Percentiles rank a stretch among this genome's conserved stretches.
These are phyloP conservation scores for Carallia pectinifolia DNA, from an alignment of 345 rosid species.

Conservation along the genomic window DNA sequence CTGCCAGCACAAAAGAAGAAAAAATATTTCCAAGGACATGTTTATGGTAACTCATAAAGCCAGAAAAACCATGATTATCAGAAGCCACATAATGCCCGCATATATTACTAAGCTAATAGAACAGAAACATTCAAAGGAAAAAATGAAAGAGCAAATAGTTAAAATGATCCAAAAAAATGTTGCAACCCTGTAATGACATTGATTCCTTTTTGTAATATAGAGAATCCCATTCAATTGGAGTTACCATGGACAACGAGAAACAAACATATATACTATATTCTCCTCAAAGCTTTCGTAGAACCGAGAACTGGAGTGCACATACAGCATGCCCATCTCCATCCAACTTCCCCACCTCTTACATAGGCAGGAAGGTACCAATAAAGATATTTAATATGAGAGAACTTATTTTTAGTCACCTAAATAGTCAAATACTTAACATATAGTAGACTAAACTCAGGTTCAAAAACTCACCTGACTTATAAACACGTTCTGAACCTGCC, in stretches of 20 bases:
- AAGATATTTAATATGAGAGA: background rate
- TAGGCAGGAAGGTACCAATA: background rate
- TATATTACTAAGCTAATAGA: background rate
- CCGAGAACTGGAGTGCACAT: background rate
- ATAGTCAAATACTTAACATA: background rate
- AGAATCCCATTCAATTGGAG: background rate
- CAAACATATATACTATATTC: background rate
- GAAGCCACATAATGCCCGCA: background rate
- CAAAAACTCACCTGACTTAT: slow-evolving; percentile 28
- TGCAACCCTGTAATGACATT: background rate
- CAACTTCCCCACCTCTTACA: background rate
- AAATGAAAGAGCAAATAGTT: background rate
- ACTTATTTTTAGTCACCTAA: background rate
- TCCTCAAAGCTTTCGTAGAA: background rate
- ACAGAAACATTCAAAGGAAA: background rate
- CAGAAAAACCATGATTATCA: background rate
- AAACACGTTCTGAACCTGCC: slow-evolving; percentile 40
- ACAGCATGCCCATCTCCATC: background rate
- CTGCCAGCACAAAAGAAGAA: slow-evolving; percentile 12
- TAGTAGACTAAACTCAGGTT: background rate
- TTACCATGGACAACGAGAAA: background rate
- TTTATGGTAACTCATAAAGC: background rate
- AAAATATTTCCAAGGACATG: background rate
- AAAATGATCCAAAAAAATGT: background rate
- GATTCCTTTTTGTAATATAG: background rate